Percentiles rank a stretch among this genome's conserved stretches.
Conservation (phyloP, 192 early-diverging fungal species). For the Podila epicladia region DNA sequence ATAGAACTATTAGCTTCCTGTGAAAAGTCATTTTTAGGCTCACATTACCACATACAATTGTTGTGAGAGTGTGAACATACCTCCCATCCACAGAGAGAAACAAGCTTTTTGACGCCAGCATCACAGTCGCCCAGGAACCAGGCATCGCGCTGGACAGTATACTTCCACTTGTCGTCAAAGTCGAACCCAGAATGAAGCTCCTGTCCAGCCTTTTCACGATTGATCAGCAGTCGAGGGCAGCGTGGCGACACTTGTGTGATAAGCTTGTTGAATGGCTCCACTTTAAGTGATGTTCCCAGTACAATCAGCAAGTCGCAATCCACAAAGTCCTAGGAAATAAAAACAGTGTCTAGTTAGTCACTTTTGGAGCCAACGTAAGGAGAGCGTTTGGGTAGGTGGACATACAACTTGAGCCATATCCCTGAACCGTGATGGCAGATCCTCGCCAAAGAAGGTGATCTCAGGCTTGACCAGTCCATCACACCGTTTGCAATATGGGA, state of each 20-base stretch:
- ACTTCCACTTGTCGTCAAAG: slow-evolving; percentile 74
- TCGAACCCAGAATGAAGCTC: slow-evolving; percentile 76
- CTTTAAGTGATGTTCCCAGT: slow-evolving; percentile 91
- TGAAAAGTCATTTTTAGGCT: background rate
- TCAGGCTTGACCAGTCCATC: slow-evolving; percentile 85
- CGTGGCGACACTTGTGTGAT: slow-evolving; percentile 68
- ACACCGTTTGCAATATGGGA: slow-evolving; percentile 80
- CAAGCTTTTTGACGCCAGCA: slow-evolving; percentile 74
- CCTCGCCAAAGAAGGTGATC: slow-evolving; percentile 97
- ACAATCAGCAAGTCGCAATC: slow-evolving; percentile 89
- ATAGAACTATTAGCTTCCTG: background rate
- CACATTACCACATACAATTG: background rate
- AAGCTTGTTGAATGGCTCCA: slow-evolving; percentile 89
- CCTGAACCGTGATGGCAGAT: slow-evolving; percentile 82
- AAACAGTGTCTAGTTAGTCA: background rate
- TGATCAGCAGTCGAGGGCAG: slow-evolving; percentile 91
- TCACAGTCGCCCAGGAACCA: slow-evolving; percentile 87
- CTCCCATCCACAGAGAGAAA: slow-evolving; percentile 78
- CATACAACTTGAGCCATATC: slow-evolving; percentile 53
- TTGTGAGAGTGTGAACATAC: slow-evolving; percentile 28
- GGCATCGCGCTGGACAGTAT: slow-evolving; percentile 77
- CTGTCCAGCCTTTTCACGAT: slow-evolving; percentile 83
- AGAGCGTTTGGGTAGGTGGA: background rate
- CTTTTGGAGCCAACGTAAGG: background rate
- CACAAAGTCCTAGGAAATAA: slow-evolving; percentile 67